Evolutionary conservation across 352 stramenopile genomes (phyloP).

Genomic region (Globisporangium carolinianum): DNA sequence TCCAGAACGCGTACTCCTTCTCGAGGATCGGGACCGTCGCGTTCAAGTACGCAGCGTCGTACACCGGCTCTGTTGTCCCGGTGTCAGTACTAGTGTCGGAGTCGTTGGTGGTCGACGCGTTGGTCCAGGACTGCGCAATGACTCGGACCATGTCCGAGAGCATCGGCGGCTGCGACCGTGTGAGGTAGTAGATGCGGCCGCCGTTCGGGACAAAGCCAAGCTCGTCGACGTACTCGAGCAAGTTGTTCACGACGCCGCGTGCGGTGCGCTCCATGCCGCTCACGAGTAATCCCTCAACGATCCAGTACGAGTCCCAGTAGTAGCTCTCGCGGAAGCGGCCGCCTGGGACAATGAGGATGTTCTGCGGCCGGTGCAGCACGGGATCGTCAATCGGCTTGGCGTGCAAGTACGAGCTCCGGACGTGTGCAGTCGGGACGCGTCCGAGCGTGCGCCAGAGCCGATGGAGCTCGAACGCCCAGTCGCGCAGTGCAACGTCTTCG

Average conservation of each 20-base stretch:
- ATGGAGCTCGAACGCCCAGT: constrained; percentile 71
- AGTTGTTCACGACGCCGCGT: constrained; percentile 73
- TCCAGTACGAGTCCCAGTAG: constrained; percentile 94
- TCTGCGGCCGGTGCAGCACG: constrained; percentile 26
- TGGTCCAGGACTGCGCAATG: constrained; percentile 23
- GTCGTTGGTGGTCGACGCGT: constrained; percentile 13
- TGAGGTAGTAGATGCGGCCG: constrained; percentile 88
- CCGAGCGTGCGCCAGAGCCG: constrained; percentile 70
- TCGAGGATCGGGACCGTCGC: constrained; percentile 59
- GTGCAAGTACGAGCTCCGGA: constrained; percentile 53
- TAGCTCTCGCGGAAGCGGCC: constrained; percentile 90
- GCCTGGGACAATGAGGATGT: constrained; percentile 82
- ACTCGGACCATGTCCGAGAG: constrained; percentile 83
- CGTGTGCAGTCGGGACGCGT: constrained; percentile 36
- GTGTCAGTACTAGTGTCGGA: neutral
- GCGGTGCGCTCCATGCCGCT: constrained; percentile 78
- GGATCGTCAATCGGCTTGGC: constrained; percentile 33
- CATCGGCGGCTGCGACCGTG: constrained; percentile 86
- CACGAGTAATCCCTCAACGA: constrained; percentile 81
- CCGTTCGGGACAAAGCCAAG: constrained; percentile 90
- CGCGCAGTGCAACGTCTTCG: constrained; percentile 33
- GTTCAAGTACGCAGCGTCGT: constrained; percentile 39
- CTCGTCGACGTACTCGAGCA: constrained; percentile 81
- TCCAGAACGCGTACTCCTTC: constrained; percentile 83
- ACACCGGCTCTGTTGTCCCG: constrained; percentile 18